Base-by-base conservation (phyloP, 495 filamentous ascomycete species). In the Darksidea phi region DNA sequence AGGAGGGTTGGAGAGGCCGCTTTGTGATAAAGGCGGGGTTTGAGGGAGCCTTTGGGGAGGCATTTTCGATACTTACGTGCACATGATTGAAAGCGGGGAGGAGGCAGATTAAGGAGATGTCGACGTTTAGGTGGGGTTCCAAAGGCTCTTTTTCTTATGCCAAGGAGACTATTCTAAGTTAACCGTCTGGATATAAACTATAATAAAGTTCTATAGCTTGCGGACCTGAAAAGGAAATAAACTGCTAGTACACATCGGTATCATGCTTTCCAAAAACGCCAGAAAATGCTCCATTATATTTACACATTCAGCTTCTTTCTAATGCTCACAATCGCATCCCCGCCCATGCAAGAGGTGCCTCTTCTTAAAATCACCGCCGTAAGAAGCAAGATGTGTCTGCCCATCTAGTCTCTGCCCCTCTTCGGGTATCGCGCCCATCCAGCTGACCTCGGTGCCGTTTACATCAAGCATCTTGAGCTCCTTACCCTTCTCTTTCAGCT, bases 401-500 rank as follows among this genome's bases (percentile, higher is more conserved):
- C 73, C 68, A 65, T 77, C 75, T 43, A 75, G 41, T 38, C 69
- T 61, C 60, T 73, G 64, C 0, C 63, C 72, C 13, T 67, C 63
- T 6, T 50, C 64, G 2, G 75, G 71, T 13, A 74, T 37, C 15
- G 21, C 37, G 2, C 75, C 75, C 59, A 76, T 68, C 73, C 73
- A 77, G 18, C 55, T 58, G 1, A 54, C 57, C 38, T 36, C 37
- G 50, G 50, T 51, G 17, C 62, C 65, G 37, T 62, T 56, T 26
- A 26, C 63, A 21, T 47, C 64, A 32, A 57, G 21, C 12, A 54
- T 58, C 53, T 67, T 57, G 7, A 68, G 56, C 21, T 48, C 46
- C 28, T 56, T 56, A 11, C 77, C 77, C 72, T 89, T 86, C 54
- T 86, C 75, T 42, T 77, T 79, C 41, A 97, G 77, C 71, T 89